A percentile compares a stretch with the other conserved stretches of the same genome.
Conservation (phyloP, 148 eudicot genomes). For the Camellia granthamiana region DNA sequence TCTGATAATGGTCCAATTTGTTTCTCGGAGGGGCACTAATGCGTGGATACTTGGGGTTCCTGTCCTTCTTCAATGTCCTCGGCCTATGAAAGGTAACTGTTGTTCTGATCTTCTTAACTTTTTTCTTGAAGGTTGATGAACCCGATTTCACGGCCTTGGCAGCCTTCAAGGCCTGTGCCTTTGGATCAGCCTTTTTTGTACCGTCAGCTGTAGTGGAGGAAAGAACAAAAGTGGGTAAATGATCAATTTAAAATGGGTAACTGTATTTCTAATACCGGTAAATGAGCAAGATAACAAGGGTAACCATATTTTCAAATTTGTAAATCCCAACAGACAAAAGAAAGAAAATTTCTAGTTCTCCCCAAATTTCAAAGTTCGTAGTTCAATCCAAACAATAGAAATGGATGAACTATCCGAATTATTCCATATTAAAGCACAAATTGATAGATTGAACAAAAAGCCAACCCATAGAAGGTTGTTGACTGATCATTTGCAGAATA, state of each 20-base stretch:
- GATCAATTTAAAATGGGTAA: too few relatives aligned
- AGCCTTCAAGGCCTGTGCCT: slow-evolving; percentile 73
- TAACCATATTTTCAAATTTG: not conserved
- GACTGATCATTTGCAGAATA: too few relatives aligned
- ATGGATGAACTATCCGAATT: not conserved
- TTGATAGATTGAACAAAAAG: not conserved
- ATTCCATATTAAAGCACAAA: not conserved
- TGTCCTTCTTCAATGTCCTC: slow-evolving; percentile 19
- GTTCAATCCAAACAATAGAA: not conserved
- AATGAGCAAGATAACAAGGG: not conserved
- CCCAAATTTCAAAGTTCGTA: not conserved
- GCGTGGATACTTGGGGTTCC: slow-evolving; percentile 71
- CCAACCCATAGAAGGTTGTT: not conserved
- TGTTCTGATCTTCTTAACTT: slow-evolving; percentile 64
- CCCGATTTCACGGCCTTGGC: slow-evolving; percentile 83
- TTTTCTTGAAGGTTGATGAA: slow-evolving; percentile 53
- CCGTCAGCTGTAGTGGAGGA: slow-evolving; percentile 22
- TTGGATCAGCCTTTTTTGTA: slow-evolving; percentile 44
- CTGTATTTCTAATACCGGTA: not conserved
- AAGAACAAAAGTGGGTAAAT: not conserved
- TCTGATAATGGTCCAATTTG: slow-evolving; percentile 18
- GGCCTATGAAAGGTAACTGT: slow-evolving; percentile 78
- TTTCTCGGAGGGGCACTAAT: slow-evolving; percentile 69
- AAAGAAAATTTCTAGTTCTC: not conserved
- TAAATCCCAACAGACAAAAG: not conserved